Evolutionary conservation across 2,329 filamentous ascomycete species (phyloP).

Genomic region (Saccharata proteae): DNA sequence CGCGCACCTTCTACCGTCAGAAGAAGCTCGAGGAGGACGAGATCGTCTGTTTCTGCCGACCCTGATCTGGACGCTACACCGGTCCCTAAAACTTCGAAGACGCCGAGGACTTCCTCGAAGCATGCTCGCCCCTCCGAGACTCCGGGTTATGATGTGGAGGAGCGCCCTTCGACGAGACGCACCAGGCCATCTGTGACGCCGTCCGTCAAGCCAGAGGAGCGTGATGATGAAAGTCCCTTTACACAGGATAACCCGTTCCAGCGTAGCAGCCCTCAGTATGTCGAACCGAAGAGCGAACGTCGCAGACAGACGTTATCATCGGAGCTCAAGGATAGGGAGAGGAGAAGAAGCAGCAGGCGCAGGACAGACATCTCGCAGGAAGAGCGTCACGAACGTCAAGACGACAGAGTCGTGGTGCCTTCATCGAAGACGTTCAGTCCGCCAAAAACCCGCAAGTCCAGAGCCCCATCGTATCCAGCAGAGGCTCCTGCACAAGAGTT

Average conservation of each 20-base stretch:
- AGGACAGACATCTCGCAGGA: slow-evolving; percentile 29
- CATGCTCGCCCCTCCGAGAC: slow-evolving; percentile 28
- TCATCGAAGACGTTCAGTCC: slow-evolving; percentile 15
- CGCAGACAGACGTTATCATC: slow-evolving; percentile 39
- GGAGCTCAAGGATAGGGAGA: slow-evolving; percentile 28
- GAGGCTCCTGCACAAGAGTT: background rate
- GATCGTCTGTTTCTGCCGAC: slow-evolving; percentile 10
- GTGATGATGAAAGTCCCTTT: slow-evolving; percentile 54
- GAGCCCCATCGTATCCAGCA: slow-evolving; percentile 3
- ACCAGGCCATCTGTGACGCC: slow-evolving; percentile 27
- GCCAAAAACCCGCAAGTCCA: slow-evolving; percentile 1
- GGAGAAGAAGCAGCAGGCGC: slow-evolving; percentile 30
- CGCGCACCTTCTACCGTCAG: slow-evolving; percentile 1
- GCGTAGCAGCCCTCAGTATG: slow-evolving; percentile 59
- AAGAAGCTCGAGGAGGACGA: slow-evolving; percentile 1
- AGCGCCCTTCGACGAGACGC: slow-evolving; percentile 22
- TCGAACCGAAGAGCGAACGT: slow-evolving; percentile 30
- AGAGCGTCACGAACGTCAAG: slow-evolving; percentile 29
- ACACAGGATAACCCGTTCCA: slow-evolving; percentile 90
- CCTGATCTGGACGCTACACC: slow-evolving; percentile 7
- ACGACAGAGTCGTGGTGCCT: slow-evolving; percentile 39
- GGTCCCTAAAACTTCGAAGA: slow-evolving; percentile 15
- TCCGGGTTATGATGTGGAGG: slow-evolving; percentile 21
- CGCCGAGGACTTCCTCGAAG: slow-evolving; percentile 29
- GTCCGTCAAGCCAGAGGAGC: slow-evolving; percentile 31